phyloP scores from a whole-genome alignment of 2,329 filamentous ascomycete species.

The Alternaria triticimaculans region DNA sequence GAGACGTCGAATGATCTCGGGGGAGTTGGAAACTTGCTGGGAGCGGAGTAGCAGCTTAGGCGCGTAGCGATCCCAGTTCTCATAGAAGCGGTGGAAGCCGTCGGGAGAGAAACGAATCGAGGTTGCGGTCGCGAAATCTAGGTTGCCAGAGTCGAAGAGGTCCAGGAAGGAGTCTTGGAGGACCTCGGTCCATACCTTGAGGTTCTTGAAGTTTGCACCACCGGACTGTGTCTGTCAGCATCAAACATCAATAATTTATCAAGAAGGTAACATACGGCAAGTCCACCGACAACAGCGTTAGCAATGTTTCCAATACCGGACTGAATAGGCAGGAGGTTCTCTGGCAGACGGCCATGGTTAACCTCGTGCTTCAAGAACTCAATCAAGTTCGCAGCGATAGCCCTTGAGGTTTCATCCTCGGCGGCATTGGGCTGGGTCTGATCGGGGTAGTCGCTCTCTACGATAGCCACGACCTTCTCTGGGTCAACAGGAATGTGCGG shows the following conservation, averaged over 20 bases:
- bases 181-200: conserved; percentile 93
- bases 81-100: conserved; percentile 90
- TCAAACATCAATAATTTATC: not conserved
- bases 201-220: conserved; percentile 79
- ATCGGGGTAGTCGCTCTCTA: conserved; percentile 86
- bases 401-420: conserved; percentile 73
- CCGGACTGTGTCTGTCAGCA: conserved; percentile 53
- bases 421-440: conserved; percentile 76
- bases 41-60: conserved; percentile 83
- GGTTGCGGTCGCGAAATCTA: conserved; percentile 89
- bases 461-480: conserved; percentile 81
- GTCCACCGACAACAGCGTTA: conserved; percentile 86
- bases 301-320: conserved; percentile 93
- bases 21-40: conserved; percentile 88
- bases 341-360: conserved; percentile 74
- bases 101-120: conserved; percentile 90
- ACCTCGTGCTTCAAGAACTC: conserved; percentile 90
- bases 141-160: conserved; percentile 84
- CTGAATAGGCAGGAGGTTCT: conserved; percentile 80
- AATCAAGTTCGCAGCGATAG: conserved; percentile 80
- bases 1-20: conserved; percentile 86
- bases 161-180: conserved; percentile 93
- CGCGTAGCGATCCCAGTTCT: conserved; percentile 80
- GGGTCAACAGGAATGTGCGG: conserved; percentile 84
- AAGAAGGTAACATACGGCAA: conserved; percentile 55